Conservation (phyloP, 2,329 filamentous ascomycete species). For the Aspergillus tubingensis region DNA sequence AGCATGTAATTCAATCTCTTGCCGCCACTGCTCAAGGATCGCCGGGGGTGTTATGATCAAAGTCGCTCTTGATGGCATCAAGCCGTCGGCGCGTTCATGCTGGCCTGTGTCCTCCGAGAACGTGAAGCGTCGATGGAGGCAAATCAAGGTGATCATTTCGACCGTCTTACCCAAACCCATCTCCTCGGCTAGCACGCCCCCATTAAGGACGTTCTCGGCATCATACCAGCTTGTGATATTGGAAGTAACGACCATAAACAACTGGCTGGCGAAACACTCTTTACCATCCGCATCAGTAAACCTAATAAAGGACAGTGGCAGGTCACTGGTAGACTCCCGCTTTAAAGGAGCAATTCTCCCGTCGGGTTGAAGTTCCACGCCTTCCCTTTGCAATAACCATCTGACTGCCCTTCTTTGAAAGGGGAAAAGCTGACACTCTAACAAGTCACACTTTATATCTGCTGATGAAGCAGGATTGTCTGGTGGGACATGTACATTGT, state of each 20-base stretch:
- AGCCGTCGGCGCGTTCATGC: slow-evolving; percentile 22
- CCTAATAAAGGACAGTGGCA: slow-evolving; percentile 44
- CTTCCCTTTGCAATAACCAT: slow-evolving; percentile 51
- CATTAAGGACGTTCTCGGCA: slow-evolving; percentile 34
- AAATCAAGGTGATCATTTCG: slow-evolving; percentile 51
- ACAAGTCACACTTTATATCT: slow-evolving; percentile 36
- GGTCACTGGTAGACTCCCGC: slow-evolving; percentile 6
- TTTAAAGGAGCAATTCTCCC: slow-evolving; percentile 30
- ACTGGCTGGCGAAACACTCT: slow-evolving; percentile 44
- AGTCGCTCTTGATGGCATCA: slow-evolving; percentile 54
- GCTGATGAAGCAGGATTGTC: slow-evolving; percentile 34
- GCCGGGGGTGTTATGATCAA: slow-evolving; percentile 64
- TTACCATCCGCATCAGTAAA: slow-evolving; percentile 41
- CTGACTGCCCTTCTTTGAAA: slow-evolving; percentile 51
- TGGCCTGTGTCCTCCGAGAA: slow-evolving; percentile 16
- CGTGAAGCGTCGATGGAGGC: slow-evolving; percentile 37
- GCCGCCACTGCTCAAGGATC: slow-evolving; percentile 65
- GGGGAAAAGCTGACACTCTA: slow-evolving; percentile 48
- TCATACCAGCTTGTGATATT: slow-evolving; percentile 38
- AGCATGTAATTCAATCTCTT: slow-evolving; percentile 60
- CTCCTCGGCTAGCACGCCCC: slow-evolving; percentile 53
- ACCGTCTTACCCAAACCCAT: slow-evolving; percentile 56
- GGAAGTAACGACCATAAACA: slow-evolving; percentile 43
- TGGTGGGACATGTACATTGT: slow-evolving; percentile 49
- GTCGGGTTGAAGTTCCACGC: slow-evolving; percentile 35